phyloP scores from a whole-genome alignment of 805 yeast genomes.

The Sugiyamaella qingdaonensis region DNA sequence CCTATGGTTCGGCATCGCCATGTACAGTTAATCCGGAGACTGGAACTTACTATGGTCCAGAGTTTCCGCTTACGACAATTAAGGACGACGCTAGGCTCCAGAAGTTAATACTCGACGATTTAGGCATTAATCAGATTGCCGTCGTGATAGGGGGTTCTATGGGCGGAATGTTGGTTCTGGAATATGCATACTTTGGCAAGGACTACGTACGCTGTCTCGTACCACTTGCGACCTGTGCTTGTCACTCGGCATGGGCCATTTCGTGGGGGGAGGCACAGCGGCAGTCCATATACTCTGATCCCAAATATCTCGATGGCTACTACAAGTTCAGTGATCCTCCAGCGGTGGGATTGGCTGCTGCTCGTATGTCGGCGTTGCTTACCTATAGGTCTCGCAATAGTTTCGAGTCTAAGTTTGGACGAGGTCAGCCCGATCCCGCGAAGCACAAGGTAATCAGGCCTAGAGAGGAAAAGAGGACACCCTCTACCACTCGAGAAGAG shows the following conservation, averaged over 20 bases:
- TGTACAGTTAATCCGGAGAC: conserved; percentile 75
- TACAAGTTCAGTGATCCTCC: conserved; percentile 79
- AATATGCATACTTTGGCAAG: conserved; percentile 70
- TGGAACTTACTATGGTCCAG: conserved; percentile 81
- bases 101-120: conserved; percentile 65
- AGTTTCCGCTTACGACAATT: conserved; percentile 90
- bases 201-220: conserved; percentile 67
- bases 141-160: conserved; percentile 93
- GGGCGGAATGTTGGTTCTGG: conserved; percentile 97
- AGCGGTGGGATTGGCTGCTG: conserved; percentile 82
- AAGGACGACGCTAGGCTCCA: conserved; percentile 88
- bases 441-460: conserved; percentile 35
- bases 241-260: conserved; percentile 97
- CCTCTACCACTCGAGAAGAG: conserved; percentile 54
- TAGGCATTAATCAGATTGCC: conserved; percentile 78
- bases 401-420: conserved; percentile 88
- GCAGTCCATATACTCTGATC: conserved; percentile 93
- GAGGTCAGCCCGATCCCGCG: conserved; percentile 58
- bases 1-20: conserved; percentile 94
- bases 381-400: conserved; percentile 91
- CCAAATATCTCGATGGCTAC: conserved; percentile 87
- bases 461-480: conserved; percentile 21
- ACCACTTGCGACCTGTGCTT: conserved; percentile 89
- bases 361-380: conserved; percentile 92
- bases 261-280: conserved; percentile 99